These are phyloP conservation scores for Backusella westeae DNA, from an alignment of 192 early-diverging fungal species.

Conservation along the genomic window DNA sequence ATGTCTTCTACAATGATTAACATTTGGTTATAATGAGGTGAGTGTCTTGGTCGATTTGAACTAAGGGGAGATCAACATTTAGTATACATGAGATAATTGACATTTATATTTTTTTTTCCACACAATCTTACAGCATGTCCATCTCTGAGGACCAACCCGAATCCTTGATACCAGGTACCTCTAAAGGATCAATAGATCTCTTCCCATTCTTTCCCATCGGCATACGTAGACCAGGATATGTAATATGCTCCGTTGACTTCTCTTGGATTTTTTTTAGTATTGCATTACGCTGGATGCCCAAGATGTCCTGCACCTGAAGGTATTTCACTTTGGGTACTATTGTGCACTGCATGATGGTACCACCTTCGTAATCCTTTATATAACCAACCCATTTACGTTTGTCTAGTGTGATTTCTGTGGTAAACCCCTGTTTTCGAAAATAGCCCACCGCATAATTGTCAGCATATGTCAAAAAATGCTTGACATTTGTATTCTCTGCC, in stretches of 20 bases:
- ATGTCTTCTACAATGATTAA: slow-evolving; percentile 71
- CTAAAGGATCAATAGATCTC: slow-evolving; percentile 69
- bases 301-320: slow-evolving; percentile 65
- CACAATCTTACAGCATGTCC: slow-evolving; percentile 46
- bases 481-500: slow-evolving; percentile 59
- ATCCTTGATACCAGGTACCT: slow-evolving; percentile 83
- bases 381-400: slow-evolving; percentile 94
- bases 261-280: slow-evolving; percentile 82
- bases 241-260: slow-evolving; percentile 65
- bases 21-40: slow-evolving; percentile 62
- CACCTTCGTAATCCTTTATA: slow-evolving; percentile 99
- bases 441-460: slow-evolving; percentile 99
- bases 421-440: slow-evolving; percentile 99
- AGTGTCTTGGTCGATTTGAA: slow-evolving; percentile 43
- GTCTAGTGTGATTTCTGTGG: slow-evolving; percentile 93
- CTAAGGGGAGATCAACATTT: background rate
- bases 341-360: slow-evolving; percentile 96
- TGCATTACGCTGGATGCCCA: slow-evolving; percentile 73
- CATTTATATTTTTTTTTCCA: background rate
- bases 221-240: slow-evolving; percentile 72
- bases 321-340: slow-evolving; percentile 88
- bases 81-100: background rate
- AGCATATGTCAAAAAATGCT: slow-evolving; percentile 95
- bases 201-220: slow-evolving; percentile 54
- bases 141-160: slow-evolving; percentile 93